Evolutionary conservation across 208 protist species (phyloP), one percentile per base, ranked within the genome.

Genomic region (Herpetomonas samuelpessoai): DNA sequence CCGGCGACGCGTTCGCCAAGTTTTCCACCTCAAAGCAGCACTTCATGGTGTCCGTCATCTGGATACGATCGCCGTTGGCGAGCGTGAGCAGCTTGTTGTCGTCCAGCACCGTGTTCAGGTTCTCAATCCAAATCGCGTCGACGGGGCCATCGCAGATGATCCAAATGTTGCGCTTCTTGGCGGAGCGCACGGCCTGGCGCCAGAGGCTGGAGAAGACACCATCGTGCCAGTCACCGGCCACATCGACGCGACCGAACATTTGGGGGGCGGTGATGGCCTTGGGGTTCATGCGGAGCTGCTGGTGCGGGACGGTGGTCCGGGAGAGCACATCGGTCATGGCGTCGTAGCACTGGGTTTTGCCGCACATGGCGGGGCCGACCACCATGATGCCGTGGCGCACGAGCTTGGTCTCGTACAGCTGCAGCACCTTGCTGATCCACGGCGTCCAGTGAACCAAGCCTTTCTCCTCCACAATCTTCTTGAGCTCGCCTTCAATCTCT

Each of bases 1-100:
- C 98, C n/a, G 98, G 98, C 46, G 97, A 99, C 35, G 98, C 98
- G 81, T 99, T 99, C 46, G 92, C 93, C n/a, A 99, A 76, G 74
- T 98, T 98, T 72, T 98, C 92, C 26, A 98, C 84, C 88, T 99
- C 97, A 72, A 99, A 99, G 73, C 97, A 93, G 63, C 97, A 92
- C 81, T 98, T 98, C 83, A 98, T 93, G 46, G 93, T 96, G 62
- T 96, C 84, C 22, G 90, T 88, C 97, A 99, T 99, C 62, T 97
- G 93, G 69, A 98, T 96, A 45, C 97, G 90, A 67, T 98, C 97
- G 57, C 96, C 96, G 68, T 99, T 99, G 24, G 97, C 97, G 7
- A 99, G 80, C 21, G 98, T 99, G n/a, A 99, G 83, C 60, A 98
- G 83, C 71, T 98, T 98, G 90, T 99, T 99, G 80, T 99, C 98